phyloP scores from a whole-genome alignment of 23 red algal species.

The Gracilaria domingensis region DNA sequence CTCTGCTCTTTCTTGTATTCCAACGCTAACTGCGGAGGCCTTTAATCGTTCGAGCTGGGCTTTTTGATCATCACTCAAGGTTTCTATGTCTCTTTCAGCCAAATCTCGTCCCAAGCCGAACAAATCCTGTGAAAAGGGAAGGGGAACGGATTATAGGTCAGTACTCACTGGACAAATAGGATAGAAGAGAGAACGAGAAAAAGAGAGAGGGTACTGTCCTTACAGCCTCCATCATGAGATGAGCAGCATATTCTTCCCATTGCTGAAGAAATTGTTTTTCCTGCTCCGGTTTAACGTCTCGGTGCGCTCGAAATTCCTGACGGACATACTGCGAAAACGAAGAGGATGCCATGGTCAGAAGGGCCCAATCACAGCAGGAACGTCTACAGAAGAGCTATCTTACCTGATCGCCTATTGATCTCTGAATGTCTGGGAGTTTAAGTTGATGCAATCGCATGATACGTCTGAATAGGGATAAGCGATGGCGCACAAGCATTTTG shows the following conservation, averaged over 20 bases:
- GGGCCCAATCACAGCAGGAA: not conserved
- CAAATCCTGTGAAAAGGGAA: conserved; percentile 29
- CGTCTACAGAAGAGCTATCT: not conserved
- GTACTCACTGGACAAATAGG: not conserved
- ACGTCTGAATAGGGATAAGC: conserved; percentile 48
- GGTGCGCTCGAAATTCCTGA: conserved; percentile 71
- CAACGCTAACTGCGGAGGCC: conserved; percentile 40
- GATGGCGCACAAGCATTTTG: not conserved
- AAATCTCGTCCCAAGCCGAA: conserved; percentile 63
- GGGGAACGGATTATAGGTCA: not conserved
- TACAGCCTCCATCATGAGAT: conserved; percentile 61
- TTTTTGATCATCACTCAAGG: conserved; percentile 61
- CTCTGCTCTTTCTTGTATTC: conserved; percentile 43
- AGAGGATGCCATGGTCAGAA: not conserved
- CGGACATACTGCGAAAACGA: conserved; percentile 36
- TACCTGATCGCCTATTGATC: conserved; percentile 67
- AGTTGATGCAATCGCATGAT: conserved; percentile 65
- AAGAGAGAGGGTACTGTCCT: not conserved
- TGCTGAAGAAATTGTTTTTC: conserved; percentile 55
- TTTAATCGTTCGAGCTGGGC: conserved; percentile 48
- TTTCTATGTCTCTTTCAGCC: conserved; percentile 23
- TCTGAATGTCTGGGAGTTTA: conserved; percentile 50
- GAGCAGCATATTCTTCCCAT: conserved; percentile 68
- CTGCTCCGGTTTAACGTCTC: conserved; percentile 47
- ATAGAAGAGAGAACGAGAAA: not conserved